These are phyloP conservation scores for Physcomitrellopsis africana DNA, from an alignment of 225 moss, liverwort and hornwort genomes.

Conservation along the genomic window DNA sequence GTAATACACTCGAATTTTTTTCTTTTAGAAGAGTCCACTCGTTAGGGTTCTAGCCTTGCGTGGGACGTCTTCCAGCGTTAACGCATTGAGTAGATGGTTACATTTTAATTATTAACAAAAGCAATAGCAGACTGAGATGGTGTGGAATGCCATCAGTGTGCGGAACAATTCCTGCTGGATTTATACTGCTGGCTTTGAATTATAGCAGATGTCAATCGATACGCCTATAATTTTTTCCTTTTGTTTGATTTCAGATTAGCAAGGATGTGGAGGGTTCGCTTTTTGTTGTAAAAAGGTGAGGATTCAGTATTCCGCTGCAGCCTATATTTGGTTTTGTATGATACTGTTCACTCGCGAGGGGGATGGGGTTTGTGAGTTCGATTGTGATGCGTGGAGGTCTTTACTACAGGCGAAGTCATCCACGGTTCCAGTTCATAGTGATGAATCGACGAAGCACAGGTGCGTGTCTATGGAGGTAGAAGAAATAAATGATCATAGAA, in stretches of 20 bases:
- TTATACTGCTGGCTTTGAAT: background rate
- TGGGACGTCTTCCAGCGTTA: background rate
- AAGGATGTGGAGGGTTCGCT: conserved; percentile 99
- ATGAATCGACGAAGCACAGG: conserved; percentile 99
- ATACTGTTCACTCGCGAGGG: background rate
- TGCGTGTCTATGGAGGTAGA: conserved; percentile 32
- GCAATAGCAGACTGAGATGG: background rate
- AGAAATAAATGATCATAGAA: no score
- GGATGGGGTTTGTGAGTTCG: background rate
- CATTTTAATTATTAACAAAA: background rate
- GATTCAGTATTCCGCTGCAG: background rate
- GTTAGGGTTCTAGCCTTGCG: conserved; percentile 23
- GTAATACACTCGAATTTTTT: background rate
- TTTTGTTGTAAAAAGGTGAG: conserved; percentile 97
- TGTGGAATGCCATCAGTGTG: background rate
- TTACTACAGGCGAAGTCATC: conserved; percentile 77
- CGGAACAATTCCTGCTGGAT: background rate
- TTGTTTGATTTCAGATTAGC: conserved; percentile 76
- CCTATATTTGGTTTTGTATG: background rate
- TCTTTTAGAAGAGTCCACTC: background rate
- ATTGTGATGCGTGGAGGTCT: conserved; percentile 37
- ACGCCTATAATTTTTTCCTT: conserved; percentile 19
- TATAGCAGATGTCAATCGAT: background rate
- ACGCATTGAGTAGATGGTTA: background rate
- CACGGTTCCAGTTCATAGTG: conserved; percentile 97